These are phyloP conservation scores for Apostasia ramifera DNA, from an alignment of 106 monocot genomes.

Conservation along the genomic window DNA sequence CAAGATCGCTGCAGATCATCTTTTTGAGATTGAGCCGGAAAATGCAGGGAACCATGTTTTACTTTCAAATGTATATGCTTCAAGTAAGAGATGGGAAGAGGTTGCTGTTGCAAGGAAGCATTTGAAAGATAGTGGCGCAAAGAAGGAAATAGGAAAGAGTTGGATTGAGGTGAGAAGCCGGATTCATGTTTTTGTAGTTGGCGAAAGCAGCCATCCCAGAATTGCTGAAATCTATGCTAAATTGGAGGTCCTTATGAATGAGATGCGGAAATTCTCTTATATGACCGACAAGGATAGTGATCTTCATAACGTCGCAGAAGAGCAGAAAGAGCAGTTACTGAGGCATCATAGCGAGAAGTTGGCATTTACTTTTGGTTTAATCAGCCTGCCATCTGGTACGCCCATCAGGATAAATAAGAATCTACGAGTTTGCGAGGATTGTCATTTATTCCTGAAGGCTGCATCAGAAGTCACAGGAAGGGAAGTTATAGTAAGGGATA, in stretches of 20 bases:
- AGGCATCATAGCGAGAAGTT: slow-evolving; percentile 60
- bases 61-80: slow-evolving; percentile 57
- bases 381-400: slow-evolving; percentile 23
- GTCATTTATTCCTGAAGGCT: slow-evolving; percentile 46
- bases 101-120: slow-evolving; percentile 40
- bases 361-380: slow-evolving; percentile 52
- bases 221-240: slow-evolving; percentile 33
- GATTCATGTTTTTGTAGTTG: slow-evolving; percentile 46
- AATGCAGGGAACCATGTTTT: slow-evolving; percentile 67
- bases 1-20: slow-evolving; percentile 35
- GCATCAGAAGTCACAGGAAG: slow-evolving; percentile 31
- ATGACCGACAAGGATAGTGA: slow-evolving; percentile 30
- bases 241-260: slow-evolving; percentile 30
- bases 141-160: slow-evolving; percentile 46
- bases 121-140: slow-evolving; percentile 52
- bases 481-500: slow-evolving; percentile 50
- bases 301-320: slow-evolving; percentile 47
- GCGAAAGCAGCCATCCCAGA: slow-evolving; percentile 28
- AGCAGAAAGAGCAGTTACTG: slow-evolving; percentile 36
- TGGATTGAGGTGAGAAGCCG: slow-evolving; percentile 56
- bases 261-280: slow-evolving; percentile 36
- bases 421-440: slow-evolving; percentile 57
- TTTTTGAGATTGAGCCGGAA: slow-evolving; percentile 60
- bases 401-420: slow-evolving; percentile 56
- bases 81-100: slow-evolving; percentile 39